These are phyloP conservation scores for Epichloe aotearoae DNA, from an alignment of 2,329 filamentous ascomycete species.

Conservation along the genomic window DNA sequence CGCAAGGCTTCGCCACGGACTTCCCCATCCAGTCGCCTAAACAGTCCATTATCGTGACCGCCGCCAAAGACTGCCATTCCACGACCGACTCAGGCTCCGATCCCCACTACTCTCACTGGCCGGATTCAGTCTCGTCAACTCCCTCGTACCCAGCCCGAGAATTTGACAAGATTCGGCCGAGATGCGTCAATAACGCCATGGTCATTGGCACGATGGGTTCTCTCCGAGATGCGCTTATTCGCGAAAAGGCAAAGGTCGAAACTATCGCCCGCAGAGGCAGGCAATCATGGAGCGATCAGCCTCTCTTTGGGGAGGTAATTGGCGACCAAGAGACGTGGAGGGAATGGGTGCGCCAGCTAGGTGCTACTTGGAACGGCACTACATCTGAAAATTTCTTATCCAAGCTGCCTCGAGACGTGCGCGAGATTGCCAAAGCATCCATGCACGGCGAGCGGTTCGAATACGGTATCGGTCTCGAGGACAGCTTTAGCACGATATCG, in stretches of 20 bases:
- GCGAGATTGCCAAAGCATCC: conserved; percentile 15
- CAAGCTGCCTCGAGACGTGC: conserved; percentile 9
- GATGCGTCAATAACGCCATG: conserved; percentile 23
- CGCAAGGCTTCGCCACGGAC: conserved; percentile 4
- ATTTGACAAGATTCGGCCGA: conserved; percentile 19
- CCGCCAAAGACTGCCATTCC: conserved; percentile 24
- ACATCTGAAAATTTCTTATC: conserved; percentile 6
- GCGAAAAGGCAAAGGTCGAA: conserved; percentile 15
- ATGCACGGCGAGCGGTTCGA: conserved; percentile 20
- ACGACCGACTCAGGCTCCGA: conserved; percentile 20
- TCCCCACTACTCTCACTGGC: conserved; percentile 24
- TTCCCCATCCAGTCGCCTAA: conserved; percentile 2
- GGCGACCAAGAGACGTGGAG: conserved; percentile 26
- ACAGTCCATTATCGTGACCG: conserved; percentile 21
- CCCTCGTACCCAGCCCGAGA: conserved; percentile 20
- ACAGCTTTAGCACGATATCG: conserved; percentile 24
- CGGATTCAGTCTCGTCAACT: conserved; percentile 15
- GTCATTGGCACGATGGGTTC: conserved; percentile 20
- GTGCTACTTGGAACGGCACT: conserved; percentile 20
- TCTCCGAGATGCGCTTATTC: conserved; percentile 12
- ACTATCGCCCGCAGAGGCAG: conserved; percentile 16
- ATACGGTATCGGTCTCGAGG: conserved; percentile 26
- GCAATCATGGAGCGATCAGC: conserved; percentile 24
- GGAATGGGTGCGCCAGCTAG: conserved; percentile 17
- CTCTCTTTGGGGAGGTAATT: conserved; percentile 24